Percentiles rank a stretch among this genome's conserved stretches.
Evolutionary conservation across 495 filamentous ascomycete species (phyloP).

Genomic region (Annulohypoxylon moriforme): DNA sequence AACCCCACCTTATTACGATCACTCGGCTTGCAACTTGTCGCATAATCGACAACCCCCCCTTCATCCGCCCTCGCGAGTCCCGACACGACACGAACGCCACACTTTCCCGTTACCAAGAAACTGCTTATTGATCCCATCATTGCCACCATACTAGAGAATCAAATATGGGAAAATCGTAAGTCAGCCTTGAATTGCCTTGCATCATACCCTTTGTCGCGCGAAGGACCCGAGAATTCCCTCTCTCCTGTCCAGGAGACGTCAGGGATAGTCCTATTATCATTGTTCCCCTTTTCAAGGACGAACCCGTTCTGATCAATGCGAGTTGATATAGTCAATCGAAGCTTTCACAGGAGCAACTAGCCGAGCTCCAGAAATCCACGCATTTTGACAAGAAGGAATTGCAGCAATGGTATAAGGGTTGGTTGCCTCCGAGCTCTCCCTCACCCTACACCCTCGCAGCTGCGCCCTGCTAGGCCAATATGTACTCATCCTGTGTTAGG

Average conservation of each 20-base stretch:
- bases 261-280: conserved; percentile 10
- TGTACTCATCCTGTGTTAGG: conserved; percentile 63
- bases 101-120: conserved; percentile 10
- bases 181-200: conserved; percentile 29
- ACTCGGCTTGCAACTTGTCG: conserved; percentile 41
- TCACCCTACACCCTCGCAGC: background rate
- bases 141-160: conserved; percentile 19
- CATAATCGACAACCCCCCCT: conserved; percentile 42
- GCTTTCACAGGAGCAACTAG: conserved; percentile 92
- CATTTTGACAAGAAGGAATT: conserved; percentile 99
- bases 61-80: conserved; percentile 24
- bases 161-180: conserved; percentile 62
- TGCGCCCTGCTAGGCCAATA: background rate
- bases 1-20: conserved; percentile 45
- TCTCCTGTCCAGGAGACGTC: conserved; percentile 8
- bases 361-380: conserved; percentile 93
- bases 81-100: conserved; percentile 22
- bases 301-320: conserved; percentile 11
- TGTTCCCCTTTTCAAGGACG: background rate
- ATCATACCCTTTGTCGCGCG: conserved; percentile 16
- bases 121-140: conserved; percentile 5
- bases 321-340: conserved; percentile 79
- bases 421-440: conserved; percentile 32
- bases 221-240: conserved; percentile 30
- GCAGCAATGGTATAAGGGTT: conserved; percentile 99